Conservation (phyloP, 1,284 basidiomycete genomes). For the Coniferiporia weirii region DNA sequence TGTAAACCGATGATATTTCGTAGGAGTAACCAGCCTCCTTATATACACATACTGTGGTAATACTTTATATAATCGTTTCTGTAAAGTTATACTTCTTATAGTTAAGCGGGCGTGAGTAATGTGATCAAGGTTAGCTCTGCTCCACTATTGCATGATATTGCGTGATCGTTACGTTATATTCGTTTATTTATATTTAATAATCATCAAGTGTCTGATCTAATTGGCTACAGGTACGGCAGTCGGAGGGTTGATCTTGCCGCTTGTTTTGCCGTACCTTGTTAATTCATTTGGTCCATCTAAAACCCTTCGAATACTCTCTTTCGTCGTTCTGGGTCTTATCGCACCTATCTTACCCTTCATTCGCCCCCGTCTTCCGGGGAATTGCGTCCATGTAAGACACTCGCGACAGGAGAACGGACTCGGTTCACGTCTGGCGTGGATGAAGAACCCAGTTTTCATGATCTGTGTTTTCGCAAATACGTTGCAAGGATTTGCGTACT, state of each 20-base stretch:
- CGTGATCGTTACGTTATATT: no score
- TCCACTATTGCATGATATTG: no score
- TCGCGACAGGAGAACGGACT: slow-evolving; percentile 17
- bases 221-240: slow-evolving; percentile 27
- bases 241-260: slow-evolving; percentile 35
- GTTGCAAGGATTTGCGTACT: slow-evolving; percentile 31
- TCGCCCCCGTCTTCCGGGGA: slow-evolving; percentile 31
- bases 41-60: no score
- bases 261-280: slow-evolving; percentile 30
- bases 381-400: slow-evolving; percentile 22
- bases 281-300: slow-evolving; percentile 24
- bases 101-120: no score
- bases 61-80: no score
- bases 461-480: slow-evolving; percentile 30
- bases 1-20: no score
- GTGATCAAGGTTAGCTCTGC: no score
- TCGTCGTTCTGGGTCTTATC: slow-evolving; percentile 24
- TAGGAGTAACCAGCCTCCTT: no score
- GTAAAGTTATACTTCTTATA: no score
- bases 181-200: no score
- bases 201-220: background rate
- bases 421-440: slow-evolving; percentile 21
- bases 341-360: slow-evolving; percentile 29
- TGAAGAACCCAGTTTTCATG: slow-evolving; percentile 27
- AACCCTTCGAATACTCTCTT: slow-evolving; percentile 28